Evolutionary conservation across 768 basidiomycete genomes (phyloP), one percentile per base, ranked within the genome.

Genomic region (Sistotremastrum niveocremeum): DNA sequence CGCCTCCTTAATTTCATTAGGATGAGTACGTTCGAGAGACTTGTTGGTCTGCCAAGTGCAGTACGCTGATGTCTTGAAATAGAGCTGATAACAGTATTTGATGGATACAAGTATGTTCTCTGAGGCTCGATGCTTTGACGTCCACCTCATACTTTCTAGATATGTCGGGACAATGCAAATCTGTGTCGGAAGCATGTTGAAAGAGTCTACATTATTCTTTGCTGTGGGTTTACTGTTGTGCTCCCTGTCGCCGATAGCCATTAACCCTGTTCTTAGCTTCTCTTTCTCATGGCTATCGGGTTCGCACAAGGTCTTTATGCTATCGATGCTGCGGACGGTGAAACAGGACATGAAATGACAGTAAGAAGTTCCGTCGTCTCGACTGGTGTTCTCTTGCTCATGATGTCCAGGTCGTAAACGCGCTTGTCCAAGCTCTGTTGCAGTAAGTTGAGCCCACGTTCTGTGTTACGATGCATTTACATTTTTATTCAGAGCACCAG

Each of bases 111-210:
- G 78, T 85, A 51, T 53, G 74, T 48, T 36, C n/a, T 35, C 5
- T 7, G 34, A n/a, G 29, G 36, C 43, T 31, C n/a, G 34, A 30
- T 36, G 9, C 34, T 37, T 39, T 12, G 40, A 20, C 34, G 48
- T 7, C 37, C 34, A 43, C 41, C 32, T 41, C 44, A 48, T 41
- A 7, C 12, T 42, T 41, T 34, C 6, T 44, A 84, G 82, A 56
- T 85, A 85, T 54, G 77, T 97, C 40, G 91, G 91, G 6, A 90
- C 84, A 0, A 80, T 95, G 80, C 89, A 94, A 58, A 89, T 97
- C 31, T 93, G 91, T 50, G 79, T 94, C 2, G 79, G 86, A 12
- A 73, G 89, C 8, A 97, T 97, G 91, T 63, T 97, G 51, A 81
- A 84, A 57, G 90, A 97, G 62, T 91, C 88, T 12, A 81, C 86